Percentiles rank a stretch among this genome's conserved stretches.
Evolutionary conservation across 177 flowering plant species (phyloP).

Genomic region (Telopea speciosissima): DNA sequence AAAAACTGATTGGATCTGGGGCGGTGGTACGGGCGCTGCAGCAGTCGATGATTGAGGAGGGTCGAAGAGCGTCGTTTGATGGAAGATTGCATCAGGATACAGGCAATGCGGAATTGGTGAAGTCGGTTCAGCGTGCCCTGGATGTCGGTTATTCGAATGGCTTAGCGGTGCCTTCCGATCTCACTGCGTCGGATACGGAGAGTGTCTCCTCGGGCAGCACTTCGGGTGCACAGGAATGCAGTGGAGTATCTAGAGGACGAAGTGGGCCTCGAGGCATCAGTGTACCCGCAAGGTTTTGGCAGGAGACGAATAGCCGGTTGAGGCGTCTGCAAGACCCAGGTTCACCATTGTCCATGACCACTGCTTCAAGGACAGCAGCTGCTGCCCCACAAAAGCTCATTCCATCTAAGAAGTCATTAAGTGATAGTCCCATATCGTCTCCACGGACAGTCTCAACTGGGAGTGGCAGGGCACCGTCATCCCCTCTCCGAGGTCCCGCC

Average conservation of each 20-base stretch:
- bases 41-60: conserved; percentile 49
- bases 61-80: conserved; percentile 48
- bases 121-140: conserved; percentile 19
- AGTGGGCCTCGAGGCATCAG: conserved; percentile 44
- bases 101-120: conserved; percentile 36
- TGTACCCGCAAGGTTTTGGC: conserved; percentile 72
- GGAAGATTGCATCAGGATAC: conserved; percentile 53
- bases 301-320: conserved; percentile 68
- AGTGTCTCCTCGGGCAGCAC: conserved; percentile 93
- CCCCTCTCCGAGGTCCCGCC: conserved; percentile 48
- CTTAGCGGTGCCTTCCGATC: conserved; percentile 42
- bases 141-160: conserved; percentile 38
- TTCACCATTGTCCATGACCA: conserved; percentile 46
- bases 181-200: conserved; percentile 77
- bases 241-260: conserved; percentile 22
- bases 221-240: conserved; percentile 48
- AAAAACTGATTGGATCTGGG: conserved; percentile 45
- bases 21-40: conserved; percentile 29
- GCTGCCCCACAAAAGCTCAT: conserved; percentile 33
- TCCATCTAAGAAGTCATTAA: conserved; percentile 35
- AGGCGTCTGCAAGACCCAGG: conserved; percentile 70
- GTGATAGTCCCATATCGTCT: conserved; percentile 45
- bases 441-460: conserved; percentile 32
- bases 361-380: conserved; percentile 33
- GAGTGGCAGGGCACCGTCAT: conserved; percentile 39